Evolutionary conservation across 805 yeast species (phyloP).

Genomic region (Candida manassasensis): DNA sequence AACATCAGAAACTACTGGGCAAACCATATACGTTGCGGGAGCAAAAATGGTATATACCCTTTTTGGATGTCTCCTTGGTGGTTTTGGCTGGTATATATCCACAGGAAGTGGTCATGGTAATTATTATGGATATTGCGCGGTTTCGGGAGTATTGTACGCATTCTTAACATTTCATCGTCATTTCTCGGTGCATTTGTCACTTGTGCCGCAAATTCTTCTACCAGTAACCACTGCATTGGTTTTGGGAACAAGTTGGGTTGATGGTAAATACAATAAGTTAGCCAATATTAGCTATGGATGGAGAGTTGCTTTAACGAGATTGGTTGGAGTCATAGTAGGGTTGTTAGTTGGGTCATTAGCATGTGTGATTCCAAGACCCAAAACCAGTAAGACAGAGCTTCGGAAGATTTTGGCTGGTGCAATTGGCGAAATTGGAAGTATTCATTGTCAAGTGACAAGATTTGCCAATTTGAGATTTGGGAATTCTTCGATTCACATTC

Average conservation of each 20-base stretch:
- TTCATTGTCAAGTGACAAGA: slow-evolving; percentile 25
- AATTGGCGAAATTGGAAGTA: slow-evolving; percentile 21
- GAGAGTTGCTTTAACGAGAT: slow-evolving; percentile 23
- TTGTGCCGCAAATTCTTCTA: slow-evolving; percentile 23
- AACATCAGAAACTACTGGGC: slow-evolving; percentile 26
- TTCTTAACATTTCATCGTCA: slow-evolving; percentile 24
- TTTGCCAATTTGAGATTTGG: slow-evolving; percentile 21
- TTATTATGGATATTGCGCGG: slow-evolving; percentile 27
- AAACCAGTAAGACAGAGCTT: slow-evolving; percentile 23
- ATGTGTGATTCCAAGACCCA: slow-evolving; percentile 25
- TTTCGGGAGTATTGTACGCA: slow-evolving; percentile 21
- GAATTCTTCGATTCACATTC: slow-evolving; percentile 16
- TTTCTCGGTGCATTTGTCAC: slow-evolving; percentile 23
- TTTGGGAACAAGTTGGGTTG: slow-evolving; percentile 31
- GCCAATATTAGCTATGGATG: slow-evolving; percentile 27
- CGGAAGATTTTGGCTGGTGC: slow-evolving; percentile 19
- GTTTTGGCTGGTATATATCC: slow-evolving; percentile 33
- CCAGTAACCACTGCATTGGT: slow-evolving; percentile 26
- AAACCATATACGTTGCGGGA: slow-evolving; percentile 21
- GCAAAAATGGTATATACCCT: slow-evolving; percentile 23
- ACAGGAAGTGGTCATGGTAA: slow-evolving; percentile 29
- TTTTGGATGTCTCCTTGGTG: slow-evolving; percentile 25
- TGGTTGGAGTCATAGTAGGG: slow-evolving; percentile 26
- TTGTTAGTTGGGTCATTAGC: slow-evolving; percentile 27
- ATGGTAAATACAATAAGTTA: slow-evolving; percentile 11